Evolutionary conservation across 352 stramenopile genomes (phyloP).

Genomic region (Pythium monospermum): DNA sequence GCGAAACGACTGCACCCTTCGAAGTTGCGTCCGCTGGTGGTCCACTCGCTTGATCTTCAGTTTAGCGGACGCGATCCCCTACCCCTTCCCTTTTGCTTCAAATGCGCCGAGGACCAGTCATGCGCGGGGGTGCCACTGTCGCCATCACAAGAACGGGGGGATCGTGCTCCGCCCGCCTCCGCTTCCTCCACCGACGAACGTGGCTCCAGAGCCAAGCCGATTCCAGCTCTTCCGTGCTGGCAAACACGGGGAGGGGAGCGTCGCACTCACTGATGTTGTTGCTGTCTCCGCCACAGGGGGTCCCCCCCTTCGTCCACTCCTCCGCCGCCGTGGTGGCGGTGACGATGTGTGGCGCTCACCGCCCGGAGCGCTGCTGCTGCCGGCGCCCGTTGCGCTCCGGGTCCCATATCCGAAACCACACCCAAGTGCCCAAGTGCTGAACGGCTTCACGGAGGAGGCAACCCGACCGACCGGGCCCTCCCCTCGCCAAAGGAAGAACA

Average conservation of each 20-base stretch:
- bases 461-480: constrained; percentile 14
- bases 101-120: constrained; percentile 22
- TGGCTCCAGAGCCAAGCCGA: too few relatives aligned
- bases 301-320: constrained; percentile 18
- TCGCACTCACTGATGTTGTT: background rate
- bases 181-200: constrained; percentile 1
- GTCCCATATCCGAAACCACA: constrained; percentile 20
- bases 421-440: constrained; percentile 9
- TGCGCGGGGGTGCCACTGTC: constrained; percentile 1
- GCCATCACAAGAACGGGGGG: background rate
- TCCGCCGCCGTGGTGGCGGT: constrained; percentile 4
- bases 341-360: background rate
- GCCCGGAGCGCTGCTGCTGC: too few relatives aligned
- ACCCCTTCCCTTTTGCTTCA: constrained; percentile 19
- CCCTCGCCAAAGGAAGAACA: constrained; percentile 7
- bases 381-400: too few relatives aligned
- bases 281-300: background rate
- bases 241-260: background rate
- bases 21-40: constrained; percentile 5
- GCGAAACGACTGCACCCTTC: constrained; percentile 20
- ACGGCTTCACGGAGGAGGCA: constrained; percentile 20
- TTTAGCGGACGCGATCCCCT: constrained; percentile 22
- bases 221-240: constrained; percentile 1
- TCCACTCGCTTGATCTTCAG: background rate
- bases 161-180: background rate